Evolutionary conservation across 352 stramenopile genomes (phyloP).

Genomic region (Elongisporangium senticosum): DNA sequence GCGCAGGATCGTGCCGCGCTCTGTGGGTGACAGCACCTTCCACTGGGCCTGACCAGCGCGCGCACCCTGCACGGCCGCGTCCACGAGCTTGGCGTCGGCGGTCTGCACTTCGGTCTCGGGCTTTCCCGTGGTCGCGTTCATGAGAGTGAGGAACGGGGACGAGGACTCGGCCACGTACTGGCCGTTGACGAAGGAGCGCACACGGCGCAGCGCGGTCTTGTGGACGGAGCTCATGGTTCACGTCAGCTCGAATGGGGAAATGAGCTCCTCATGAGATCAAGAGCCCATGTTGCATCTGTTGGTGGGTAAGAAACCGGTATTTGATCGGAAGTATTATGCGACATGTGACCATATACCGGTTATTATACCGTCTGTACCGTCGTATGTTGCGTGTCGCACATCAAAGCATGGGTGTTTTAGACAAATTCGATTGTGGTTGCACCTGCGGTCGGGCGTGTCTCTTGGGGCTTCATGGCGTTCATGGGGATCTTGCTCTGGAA

Average conservation of each 20-base stretch:
- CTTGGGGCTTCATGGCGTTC: neutral
- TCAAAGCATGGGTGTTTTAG: neutral
- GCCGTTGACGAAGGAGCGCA: constrained; percentile 76
- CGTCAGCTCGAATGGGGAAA: neutral
- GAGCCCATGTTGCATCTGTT: neutral
- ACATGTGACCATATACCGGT: neutral
- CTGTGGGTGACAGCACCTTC: constrained; percentile 45
- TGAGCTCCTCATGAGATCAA: neutral
- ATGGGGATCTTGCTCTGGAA: neutral
- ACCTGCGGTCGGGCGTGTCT: neutral
- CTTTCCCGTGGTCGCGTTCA: constrained; percentile 44
- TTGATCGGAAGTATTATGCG: neutral
- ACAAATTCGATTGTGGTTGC: neutral
- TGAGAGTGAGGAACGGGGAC: constrained; percentile 32
- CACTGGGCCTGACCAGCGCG: constrained; percentile 51
- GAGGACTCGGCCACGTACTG: constrained; percentile 30
- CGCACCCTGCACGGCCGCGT: constrained; percentile 38
- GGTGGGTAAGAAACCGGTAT: neutral
- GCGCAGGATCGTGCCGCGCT: constrained; percentile 60
- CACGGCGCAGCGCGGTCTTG: constrained; percentile 13
- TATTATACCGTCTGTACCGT: no score
- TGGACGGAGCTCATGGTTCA: neutral
- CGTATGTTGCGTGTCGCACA: neutral
- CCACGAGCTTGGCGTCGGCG: constrained; percentile 40
- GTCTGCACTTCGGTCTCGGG: constrained; percentile 53